phyloP scores from a whole-genome alignment of 1,284 basidiomycete genomes.

The Athelia sp. region DNA sequence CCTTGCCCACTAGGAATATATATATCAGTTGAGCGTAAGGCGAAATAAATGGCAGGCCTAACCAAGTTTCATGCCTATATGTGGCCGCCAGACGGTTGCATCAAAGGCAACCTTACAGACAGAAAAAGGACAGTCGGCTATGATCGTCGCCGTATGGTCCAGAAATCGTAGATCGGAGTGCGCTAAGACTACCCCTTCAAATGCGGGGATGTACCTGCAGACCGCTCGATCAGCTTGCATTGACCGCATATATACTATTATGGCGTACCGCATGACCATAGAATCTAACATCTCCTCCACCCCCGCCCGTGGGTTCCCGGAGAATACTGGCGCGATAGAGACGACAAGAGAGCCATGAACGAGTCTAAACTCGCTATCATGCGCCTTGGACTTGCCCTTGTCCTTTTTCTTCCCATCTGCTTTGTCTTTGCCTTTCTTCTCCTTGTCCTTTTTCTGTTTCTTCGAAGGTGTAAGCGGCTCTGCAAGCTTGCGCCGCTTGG shows the following conservation, averaged over 20 bases:
- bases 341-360: slow-evolving; percentile 65
- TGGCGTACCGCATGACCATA: slow-evolving; percentile 91
- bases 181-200: slow-evolving; percentile 85
- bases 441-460: slow-evolving; percentile 11
- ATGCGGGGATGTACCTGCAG: slow-evolving; percentile 80
- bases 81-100: slow-evolving; percentile 87
- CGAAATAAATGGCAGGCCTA: slow-evolving; percentile 21
- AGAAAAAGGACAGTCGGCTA: slow-evolving; percentile 85
- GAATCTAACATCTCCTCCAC: slow-evolving; percentile 87
- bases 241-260: no score
- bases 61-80: slow-evolving; percentile 83
- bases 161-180: slow-evolving; percentile 78
- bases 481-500: slow-evolving; percentile 26
- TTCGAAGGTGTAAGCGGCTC: slow-evolving; percentile 20
- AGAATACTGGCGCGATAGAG: slow-evolving; percentile 82
- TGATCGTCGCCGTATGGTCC: slow-evolving; percentile 64
- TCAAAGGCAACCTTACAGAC: slow-evolving; percentile 77
- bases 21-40: slow-evolving; percentile 5
- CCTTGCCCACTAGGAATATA: slow-evolving; percentile 62
- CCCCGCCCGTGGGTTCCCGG: slow-evolving; percentile 63
- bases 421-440: slow-evolving; percentile 20
- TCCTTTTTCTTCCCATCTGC: slow-evolving; percentile 35
- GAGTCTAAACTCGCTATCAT: slow-evolving; percentile 58
- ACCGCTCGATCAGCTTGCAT: background rate
- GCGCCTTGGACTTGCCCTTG: slow-evolving; percentile 31